Percentiles rank a stretch among this genome's conserved stretches.
These are phyloP conservation scores for Podaxis pistillaris DNA, from an alignment of 768 basidiomycete species.

Conservation along the genomic window DNA sequence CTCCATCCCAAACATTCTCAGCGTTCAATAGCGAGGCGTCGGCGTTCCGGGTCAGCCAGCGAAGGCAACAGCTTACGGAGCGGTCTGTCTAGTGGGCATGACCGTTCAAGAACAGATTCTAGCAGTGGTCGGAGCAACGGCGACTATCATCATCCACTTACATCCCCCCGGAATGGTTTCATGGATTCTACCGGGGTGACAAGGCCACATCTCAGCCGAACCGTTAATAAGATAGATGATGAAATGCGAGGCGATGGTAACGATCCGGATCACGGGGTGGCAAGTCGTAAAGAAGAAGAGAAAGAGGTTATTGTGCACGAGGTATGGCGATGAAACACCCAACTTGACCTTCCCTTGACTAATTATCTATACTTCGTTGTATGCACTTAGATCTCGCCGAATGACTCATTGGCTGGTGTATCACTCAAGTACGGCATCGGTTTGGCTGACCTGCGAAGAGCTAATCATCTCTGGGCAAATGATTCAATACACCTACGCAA, in stretches of 20 bases:
- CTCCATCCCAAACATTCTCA: conserved; percentile 26
- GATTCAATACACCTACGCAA: conserved; percentile 90
- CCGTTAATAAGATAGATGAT: conserved; percentile 31
- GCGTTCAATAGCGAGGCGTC: conserved; percentile 21
- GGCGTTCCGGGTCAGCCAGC: conserved; percentile 21
- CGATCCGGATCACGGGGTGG: conserved; percentile 17
- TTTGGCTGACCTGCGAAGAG: conserved; percentile 76
- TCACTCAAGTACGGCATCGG: conserved; percentile 88
- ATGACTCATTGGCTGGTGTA: conserved; percentile 84
- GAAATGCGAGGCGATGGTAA: conserved; percentile 19
- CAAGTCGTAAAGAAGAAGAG: conserved; percentile 31
- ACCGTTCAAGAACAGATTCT: conserved; percentile 26
- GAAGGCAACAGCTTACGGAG: conserved; percentile 5
- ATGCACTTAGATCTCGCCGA: conserved; percentile 54
- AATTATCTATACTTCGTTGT: conserved; percentile 1
- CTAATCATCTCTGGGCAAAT: conserved; percentile 92
- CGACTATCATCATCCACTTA: conserved; percentile 8
- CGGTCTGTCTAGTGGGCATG: conserved; percentile 15
- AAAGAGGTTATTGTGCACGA: conserved; percentile 60
- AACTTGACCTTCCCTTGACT: neutral
- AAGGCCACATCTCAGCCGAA: conserved; percentile 38
- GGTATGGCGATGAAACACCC: conserved; percentile 31
- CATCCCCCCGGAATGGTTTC: conserved; percentile 30
- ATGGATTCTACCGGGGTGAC: conserved; percentile 32
- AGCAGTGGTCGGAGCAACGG: conserved; percentile 7